A percentile compares a stretch with the other conserved stretches of the same genome.
These are phyloP conservation scores for Verbascum thapsus DNA, from an alignment of 257 asterid genomes.

Conservation along the genomic window DNA sequence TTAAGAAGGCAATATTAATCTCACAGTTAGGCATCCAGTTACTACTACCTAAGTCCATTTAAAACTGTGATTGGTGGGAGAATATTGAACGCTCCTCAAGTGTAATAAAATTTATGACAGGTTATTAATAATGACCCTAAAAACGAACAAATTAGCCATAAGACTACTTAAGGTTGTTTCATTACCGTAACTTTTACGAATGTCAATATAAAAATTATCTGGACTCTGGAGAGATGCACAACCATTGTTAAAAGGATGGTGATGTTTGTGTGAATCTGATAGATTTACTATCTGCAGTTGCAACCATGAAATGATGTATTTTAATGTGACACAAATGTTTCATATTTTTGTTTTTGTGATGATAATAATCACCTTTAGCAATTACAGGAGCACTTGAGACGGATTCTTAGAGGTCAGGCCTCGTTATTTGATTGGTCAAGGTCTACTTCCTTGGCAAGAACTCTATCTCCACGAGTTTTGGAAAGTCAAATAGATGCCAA, in stretches of 20 bases:
- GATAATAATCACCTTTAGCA: conserved; percentile 19
- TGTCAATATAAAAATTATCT: conserved; percentile 11
- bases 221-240: background rate
- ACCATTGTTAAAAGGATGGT: conserved; percentile 18
- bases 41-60: conserved; percentile 8
- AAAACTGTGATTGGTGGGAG: background rate
- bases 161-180: conserved; percentile 8
- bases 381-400: conserved; percentile 89
- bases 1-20: background rate
- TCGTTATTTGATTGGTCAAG: conserved; percentile 97
- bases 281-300: conserved; percentile 13
- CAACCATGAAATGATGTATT: conserved; percentile 15
- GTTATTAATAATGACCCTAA: conserved; percentile 20
- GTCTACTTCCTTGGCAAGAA: conserved; percentile 87
- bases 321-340: conserved; percentile 25
- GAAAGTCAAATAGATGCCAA: conserved; percentile 99
- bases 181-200: conserved; percentile 14
- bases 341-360: conserved; percentile 22
- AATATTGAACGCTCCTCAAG: background rate
- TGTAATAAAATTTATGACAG: background rate
- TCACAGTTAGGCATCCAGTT: conserved; percentile 12
- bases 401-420: conserved; percentile 97
- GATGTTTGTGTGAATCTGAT: conserved; percentile 19
- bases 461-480: conserved; percentile 94
- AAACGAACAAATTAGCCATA: background rate